Evolutionary conservation across 140 eudicot genomes (phyloP).

Genomic region (Flaveria floridana): DNA sequence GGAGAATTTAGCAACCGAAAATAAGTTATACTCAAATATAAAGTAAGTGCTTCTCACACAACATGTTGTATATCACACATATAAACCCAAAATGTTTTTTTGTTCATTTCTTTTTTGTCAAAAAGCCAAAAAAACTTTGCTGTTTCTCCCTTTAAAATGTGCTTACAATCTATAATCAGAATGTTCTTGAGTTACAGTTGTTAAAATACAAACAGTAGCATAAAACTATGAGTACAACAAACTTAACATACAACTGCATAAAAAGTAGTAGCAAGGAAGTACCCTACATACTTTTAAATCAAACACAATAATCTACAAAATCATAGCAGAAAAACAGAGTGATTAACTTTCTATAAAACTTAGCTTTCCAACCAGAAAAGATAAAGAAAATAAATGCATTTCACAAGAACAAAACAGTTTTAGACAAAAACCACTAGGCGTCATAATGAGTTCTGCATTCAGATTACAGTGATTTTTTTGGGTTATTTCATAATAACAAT

Average conservation of each 20-base stretch:
- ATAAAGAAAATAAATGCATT: conserved; percentile 6
- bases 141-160: neutral
- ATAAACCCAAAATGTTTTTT: neutral
- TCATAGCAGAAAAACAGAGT: neutral
- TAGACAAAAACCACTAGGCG: neutral
- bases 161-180: neutral
- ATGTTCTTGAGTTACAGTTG: neutral
- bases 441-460: neutral
- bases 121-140: neutral
- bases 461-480: neutral
- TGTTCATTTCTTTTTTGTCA: neutral
- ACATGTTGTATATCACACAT: neutral
- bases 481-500: neutral
- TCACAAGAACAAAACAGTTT: neutral
- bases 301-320: neutral
- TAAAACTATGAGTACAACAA: neutral
- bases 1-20: conserved; percentile 12
- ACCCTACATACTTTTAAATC: neutral
- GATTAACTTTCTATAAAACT: neutral
- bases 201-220: neutral
- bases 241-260: neutral
- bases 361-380: neutral
- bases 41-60: conserved; percentile 16
- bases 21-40: conserved; percentile 1
- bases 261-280: neutral